phyloP scores from a whole-genome alignment of 805 yeast species.

The Kluyveromyces wickerhamii region DNA sequence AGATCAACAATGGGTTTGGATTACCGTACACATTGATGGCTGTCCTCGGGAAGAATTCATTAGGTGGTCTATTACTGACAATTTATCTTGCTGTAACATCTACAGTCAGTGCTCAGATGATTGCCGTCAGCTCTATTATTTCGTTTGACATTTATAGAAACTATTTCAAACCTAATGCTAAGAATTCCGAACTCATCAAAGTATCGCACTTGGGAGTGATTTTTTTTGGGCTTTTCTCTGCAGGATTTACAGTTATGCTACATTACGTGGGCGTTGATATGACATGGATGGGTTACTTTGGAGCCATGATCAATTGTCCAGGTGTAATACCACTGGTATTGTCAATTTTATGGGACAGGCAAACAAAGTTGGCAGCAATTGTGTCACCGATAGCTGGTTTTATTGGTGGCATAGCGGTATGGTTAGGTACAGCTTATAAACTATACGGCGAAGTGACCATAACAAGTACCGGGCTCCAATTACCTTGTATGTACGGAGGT shows the following conservation, averaged over 20 bases:
- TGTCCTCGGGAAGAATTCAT: constrained; percentile 37
- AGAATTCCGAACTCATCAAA: constrained; percentile 33
- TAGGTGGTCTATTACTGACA: constrained; percentile 35
- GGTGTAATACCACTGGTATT: constrained; percentile 29
- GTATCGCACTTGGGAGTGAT: constrained; percentile 35
- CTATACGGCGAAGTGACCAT: constrained; percentile 32
- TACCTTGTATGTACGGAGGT: constrained; percentile 31
- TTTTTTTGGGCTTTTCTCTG: constrained; percentile 31
- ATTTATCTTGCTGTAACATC: constrained; percentile 36
- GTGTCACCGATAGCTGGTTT: constrained; percentile 34
- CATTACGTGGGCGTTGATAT: constrained; percentile 25
- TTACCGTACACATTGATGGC: constrained; percentile 35
- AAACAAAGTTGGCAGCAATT: constrained; percentile 32
- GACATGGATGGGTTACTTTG: constrained; percentile 27
- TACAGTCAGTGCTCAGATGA: constrained; percentile 35
- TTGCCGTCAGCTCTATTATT: constrained; percentile 35
- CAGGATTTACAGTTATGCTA: constrained; percentile 33
- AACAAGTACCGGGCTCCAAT: constrained; percentile 26
- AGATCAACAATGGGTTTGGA: constrained; percentile 34
- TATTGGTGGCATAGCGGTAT: constrained; percentile 30
- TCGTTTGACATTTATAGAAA: constrained; percentile 41
- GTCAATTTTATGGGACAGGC: constrained; percentile 34
- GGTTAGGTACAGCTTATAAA: constrained; percentile 33
- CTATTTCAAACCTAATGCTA: constrained; percentile 33
- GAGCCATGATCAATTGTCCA: constrained; percentile 29